phyloP scores from a whole-genome alignment of 2,329 filamentous ascomycete species.

The Aureobasidium sp. region DNA sequence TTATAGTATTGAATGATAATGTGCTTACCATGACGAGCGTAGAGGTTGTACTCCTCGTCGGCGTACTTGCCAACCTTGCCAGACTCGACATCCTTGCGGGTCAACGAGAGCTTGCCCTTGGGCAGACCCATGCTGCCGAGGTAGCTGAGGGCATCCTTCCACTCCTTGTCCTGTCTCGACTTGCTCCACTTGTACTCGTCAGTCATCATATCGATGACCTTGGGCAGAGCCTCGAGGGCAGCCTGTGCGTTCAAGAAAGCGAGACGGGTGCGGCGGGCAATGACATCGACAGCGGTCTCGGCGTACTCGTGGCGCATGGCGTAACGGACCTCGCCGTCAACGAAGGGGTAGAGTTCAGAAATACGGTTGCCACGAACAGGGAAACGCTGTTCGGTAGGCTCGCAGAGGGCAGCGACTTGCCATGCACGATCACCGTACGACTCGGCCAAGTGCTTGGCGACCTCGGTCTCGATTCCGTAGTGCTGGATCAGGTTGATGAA shows the following conservation, averaged over 20 bases:
- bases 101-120: slow-evolving; percentile 49
- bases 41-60: slow-evolving; percentile 44
- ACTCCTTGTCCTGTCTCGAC: slow-evolving; percentile 68
- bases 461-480: slow-evolving; percentile 84
- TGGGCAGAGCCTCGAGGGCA: slow-evolving; percentile 75
- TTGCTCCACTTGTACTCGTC: slow-evolving; percentile 74
- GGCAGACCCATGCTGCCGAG: slow-evolving; percentile 57
- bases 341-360: slow-evolving; percentile 74
- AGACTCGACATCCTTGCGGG: slow-evolving; percentile 52
- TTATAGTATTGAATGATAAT: neutral
- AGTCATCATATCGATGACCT: slow-evolving; percentile 81
- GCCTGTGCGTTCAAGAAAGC: slow-evolving; percentile 91
- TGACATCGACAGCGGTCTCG: slow-evolving; percentile 80
- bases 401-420: slow-evolving; percentile 76
- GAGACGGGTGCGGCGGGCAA: slow-evolving; percentile 75
- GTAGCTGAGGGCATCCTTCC: slow-evolving; percentile 61
- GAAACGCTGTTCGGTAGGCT: slow-evolving; percentile 70
- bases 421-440: slow-evolving; percentile 90
- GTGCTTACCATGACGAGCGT: slow-evolving; percentile 44
- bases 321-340: slow-evolving; percentile 87
- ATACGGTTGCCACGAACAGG: slow-evolving; percentile 77
- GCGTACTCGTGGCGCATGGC: slow-evolving; percentile 85
- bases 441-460: slow-evolving; percentile 79
- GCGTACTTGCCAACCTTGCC: slow-evolving; percentile 44
- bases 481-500: slow-evolving; percentile 95